Evolutionary conservation across 768 basidiomycete species (phyloP).

Genomic region (Leucogyrophana mollusca): DNA sequence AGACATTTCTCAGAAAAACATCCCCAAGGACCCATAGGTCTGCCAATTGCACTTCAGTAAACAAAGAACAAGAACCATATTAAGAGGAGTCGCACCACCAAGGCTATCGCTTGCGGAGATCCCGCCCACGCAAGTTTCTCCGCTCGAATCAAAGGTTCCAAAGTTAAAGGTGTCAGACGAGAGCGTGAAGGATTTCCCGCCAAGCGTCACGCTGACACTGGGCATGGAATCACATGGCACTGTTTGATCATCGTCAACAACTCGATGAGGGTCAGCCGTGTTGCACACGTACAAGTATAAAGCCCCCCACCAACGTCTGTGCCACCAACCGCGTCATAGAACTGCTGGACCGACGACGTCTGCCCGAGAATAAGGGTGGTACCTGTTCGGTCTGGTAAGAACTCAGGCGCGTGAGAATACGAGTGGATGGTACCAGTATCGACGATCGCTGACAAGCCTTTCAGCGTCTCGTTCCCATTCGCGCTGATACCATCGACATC

Average conservation of each 20-base stretch:
- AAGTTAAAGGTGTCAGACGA: slow-evolving; percentile 34
- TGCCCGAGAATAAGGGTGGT: slow-evolving; percentile 44
- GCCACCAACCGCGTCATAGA: slow-evolving; percentile 31
- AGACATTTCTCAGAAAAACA: slow-evolving; percentile 45
- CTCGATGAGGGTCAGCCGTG: background rate
- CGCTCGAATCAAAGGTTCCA: slow-evolving; percentile 21
- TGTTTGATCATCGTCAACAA: slow-evolving; percentile 7
- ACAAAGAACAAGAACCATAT: background rate
- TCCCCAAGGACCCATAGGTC: slow-evolving; percentile 36
- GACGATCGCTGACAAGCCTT: slow-evolving; percentile 26
- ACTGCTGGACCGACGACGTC: slow-evolving; percentile 26
- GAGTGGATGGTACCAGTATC: slow-evolving; percentile 61
- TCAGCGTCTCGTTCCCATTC: slow-evolving; percentile 17
- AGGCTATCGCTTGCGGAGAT: slow-evolving; percentile 12
- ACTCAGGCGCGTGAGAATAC: slow-evolving; percentile 19
- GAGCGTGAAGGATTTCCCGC: slow-evolving; percentile 29
- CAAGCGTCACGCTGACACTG: slow-evolving; percentile 36
- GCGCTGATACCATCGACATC: slow-evolving; percentile 13
- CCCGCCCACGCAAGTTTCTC: slow-evolving; percentile 16
- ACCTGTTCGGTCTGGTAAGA: slow-evolving; percentile 15
- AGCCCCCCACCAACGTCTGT: slow-evolving; percentile 29
- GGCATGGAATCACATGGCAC: slow-evolving; percentile 26
- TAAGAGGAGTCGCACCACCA: slow-evolving; percentile 20
- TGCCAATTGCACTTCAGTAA: slow-evolving; percentile 3
- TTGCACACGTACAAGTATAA: slow-evolving; percentile 29